These are phyloP conservation scores for Arachnomyces sp. DNA, from an alignment of 2,329 filamentous ascomycete genomes.

Conservation along the genomic window DNA sequence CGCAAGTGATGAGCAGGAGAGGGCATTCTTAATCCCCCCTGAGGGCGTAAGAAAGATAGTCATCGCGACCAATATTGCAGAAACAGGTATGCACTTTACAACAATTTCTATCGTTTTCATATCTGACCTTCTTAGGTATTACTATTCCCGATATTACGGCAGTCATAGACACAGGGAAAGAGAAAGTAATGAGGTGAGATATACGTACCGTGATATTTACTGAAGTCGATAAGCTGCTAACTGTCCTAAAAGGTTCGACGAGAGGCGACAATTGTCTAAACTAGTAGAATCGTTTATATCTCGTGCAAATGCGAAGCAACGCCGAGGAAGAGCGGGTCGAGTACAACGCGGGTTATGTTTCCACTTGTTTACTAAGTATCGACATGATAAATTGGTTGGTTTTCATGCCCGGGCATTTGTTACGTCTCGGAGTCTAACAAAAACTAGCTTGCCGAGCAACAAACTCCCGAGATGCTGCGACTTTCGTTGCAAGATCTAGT, in stretches of 20 bases:
- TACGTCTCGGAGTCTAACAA: slow-evolving; percentile 12
- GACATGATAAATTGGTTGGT: slow-evolving; percentile 62
- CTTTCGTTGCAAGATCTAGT: slow-evolving; percentile 90
- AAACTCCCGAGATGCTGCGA: slow-evolving; percentile 92
- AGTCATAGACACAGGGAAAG: slow-evolving; percentile 92
- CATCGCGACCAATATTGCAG: slow-evolving; percentile 93
- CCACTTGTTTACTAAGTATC: slow-evolving; percentile 84
- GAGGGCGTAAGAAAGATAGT: slow-evolving; percentile 83
- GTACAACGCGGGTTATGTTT: slow-evolving; percentile 94
- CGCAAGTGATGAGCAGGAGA: slow-evolving; percentile 91
- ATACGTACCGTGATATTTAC: slow-evolving; percentile 2
- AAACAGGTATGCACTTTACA: slow-evolving; percentile 58
- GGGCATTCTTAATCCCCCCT: slow-evolving; percentile 79
- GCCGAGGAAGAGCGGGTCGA: slow-evolving; percentile 85
- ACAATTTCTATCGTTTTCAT: neutral
- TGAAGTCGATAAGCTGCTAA: neutral
- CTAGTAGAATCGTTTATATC: slow-evolving; percentile 94
- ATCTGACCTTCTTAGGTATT: slow-evolving; percentile 43
- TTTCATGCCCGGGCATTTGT: neutral
- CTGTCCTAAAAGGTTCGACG: slow-evolving; percentile 61
- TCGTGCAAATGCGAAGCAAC: slow-evolving; percentile 88
- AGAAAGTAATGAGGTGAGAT: slow-evolving; percentile 71
- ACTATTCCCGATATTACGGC: slow-evolving; percentile 97
- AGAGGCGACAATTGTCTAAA: slow-evolving; percentile 79
- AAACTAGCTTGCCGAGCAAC: slow-evolving; percentile 69